Evolutionary conservation across 805 yeast species (phyloP).

Genomic region (Candida schatavii): DNA sequence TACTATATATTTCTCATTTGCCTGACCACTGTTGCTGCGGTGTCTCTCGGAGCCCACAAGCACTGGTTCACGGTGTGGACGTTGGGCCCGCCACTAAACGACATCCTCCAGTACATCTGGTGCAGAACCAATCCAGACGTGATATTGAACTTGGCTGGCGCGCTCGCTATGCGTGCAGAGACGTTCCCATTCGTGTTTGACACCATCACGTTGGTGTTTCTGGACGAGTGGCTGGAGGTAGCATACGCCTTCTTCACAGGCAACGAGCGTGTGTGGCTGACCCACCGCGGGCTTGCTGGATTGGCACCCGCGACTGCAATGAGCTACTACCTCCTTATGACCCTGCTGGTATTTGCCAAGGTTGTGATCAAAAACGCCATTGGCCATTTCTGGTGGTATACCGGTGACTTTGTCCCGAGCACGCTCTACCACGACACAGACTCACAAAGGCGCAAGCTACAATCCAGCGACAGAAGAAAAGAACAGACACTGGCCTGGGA

Average conservation of each 20-base stretch:
- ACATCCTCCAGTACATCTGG: conserved; percentile 25
- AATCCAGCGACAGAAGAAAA: conserved; percentile 11
- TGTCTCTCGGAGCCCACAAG: conserved; percentile 15
- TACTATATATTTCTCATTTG: conserved; percentile 26
- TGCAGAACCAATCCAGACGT: conserved; percentile 27
- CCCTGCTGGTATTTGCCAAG: conserved; percentile 10
- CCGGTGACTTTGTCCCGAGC: conserved; percentile 16
- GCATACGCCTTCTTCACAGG: conserved; percentile 6
- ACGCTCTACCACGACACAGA: conserved; percentile 17
- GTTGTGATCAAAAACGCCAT: conserved; percentile 9
- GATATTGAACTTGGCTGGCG: conserved; percentile 20
- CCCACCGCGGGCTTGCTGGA: not conserved
- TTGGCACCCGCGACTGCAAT: not conserved
- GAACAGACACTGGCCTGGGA: conserved; percentile 11
- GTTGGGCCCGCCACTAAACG: conserved; percentile 26
- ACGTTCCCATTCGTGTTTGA: conserved; percentile 19
- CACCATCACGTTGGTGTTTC: conserved; percentile 7
- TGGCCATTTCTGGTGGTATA: conserved; percentile 31
- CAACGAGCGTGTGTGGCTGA: not conserved
- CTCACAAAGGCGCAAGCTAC: conserved; percentile 10
- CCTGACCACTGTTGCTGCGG: conserved; percentile 18
- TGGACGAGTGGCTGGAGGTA: conserved; percentile 5
- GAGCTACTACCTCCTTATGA: conserved; percentile 1
- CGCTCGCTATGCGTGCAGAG: conserved; percentile 18
- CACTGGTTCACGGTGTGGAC: conserved; percentile 12